Evolutionary conservation across 768 basidiomycete species (phyloP).

Genomic region (Kwoniella pini): DNA sequence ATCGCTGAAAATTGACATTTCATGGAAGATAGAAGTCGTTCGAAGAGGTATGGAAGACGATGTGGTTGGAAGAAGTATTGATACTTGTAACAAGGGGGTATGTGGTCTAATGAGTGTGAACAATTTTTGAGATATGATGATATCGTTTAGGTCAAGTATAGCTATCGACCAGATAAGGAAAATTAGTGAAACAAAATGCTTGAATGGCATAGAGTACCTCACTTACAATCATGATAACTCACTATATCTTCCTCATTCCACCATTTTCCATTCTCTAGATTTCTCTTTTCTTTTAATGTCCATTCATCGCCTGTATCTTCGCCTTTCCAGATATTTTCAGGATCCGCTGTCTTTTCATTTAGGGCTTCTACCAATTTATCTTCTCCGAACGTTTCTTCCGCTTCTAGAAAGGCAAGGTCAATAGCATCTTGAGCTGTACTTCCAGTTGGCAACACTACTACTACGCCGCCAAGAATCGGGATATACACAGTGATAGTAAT

Average conservation of each 20-base stretch:
- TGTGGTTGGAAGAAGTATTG: conserved; percentile 27
- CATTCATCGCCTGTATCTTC: conserved; percentile 18
- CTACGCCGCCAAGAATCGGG: not conserved
- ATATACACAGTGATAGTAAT: conserved; percentile 7
- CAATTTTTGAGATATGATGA: not conserved
- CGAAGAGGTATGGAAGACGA: conserved; percentile 12
- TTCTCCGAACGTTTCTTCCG: conserved; percentile 3
- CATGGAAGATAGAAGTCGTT: conserved; percentile 3
- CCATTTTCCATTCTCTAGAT: conserved; percentile 18
- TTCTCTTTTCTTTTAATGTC: conserved; percentile 12
- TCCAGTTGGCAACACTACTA: not conserved
- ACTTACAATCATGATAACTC: conserved; percentile 23
- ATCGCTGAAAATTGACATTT: conserved; percentile 4
- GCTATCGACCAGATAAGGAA: no score
- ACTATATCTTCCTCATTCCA: conserved; percentile 31
- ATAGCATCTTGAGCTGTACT: conserved; percentile 12
- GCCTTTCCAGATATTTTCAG: not conserved
- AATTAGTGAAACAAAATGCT: not conserved
- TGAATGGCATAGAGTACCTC: not conserved
- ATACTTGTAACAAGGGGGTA: conserved; percentile 15
- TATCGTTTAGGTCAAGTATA: not conserved
- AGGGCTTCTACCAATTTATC: not conserved
- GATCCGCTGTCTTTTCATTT: not conserved
- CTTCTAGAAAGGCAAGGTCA: conserved; percentile 6
- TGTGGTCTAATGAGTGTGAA: conserved; percentile 26